Base-by-base conservation (phyloP, 2,329 filamentous ascomycete species). In the Colletotrichum destructivum region DNA sequence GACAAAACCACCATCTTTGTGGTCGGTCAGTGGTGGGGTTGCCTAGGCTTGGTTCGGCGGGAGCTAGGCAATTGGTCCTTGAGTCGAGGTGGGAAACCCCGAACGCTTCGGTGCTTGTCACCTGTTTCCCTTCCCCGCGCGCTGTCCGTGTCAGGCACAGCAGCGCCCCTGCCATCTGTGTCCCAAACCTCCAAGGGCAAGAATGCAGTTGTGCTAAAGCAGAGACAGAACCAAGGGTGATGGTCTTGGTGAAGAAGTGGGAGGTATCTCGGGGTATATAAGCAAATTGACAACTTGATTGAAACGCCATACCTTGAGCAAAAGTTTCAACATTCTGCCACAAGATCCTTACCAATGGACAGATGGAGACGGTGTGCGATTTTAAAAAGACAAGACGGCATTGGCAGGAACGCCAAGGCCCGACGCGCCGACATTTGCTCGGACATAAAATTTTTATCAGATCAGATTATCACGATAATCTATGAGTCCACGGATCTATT, bases 391-490 rank as follows among this genome's bases (percentile, higher is more conserved):
- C 4, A 44, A 38, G 13, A 49, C 47, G 15, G 23, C 15, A 52
- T 31, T n/a, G 31, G 49, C 18, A 55, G 49, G n/a, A 38, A 35
- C 40, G 61, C 61, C 66, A 63, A 69, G 47, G 46, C 66, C 67
- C 65, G 65, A 69, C 60, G 46, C 31, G 69, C 69, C 64, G 64
- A 71, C 56, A 55, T 46, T 62, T 16, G 59, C 60, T 72, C 69
- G 65, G 69, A 72, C 60, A n/a, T 64, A 59, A 31, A 54, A 26
- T 69, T 69, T 62, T 62, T 62, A 62, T 62, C 60, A 52, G 60
- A 72, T 72, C 69, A 72, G 69, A 71, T 71, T 69, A 71, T 71
- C 66, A 69, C 44, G 66, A 66, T 65, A 65, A 70, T 70, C 67
- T 70, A 31, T 60, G 44, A 69, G 54, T 49, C 46, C 31, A 40